A percentile compares a stretch with the other conserved stretches of the same genome.
Conservation (phyloP, 305 asterid species). For the Andrographis paniculata region DNA sequence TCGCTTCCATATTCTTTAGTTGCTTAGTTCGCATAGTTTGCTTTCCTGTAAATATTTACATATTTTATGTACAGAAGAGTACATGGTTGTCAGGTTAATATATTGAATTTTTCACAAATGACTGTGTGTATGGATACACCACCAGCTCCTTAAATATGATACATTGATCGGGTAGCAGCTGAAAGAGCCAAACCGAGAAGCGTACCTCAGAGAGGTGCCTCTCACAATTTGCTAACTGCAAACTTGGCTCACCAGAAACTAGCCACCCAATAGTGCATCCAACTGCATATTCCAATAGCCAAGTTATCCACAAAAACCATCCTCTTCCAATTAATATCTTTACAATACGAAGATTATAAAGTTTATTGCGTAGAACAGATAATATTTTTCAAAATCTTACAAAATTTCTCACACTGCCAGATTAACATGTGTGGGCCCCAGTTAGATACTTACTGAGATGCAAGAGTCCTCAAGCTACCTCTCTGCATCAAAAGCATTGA, state of each 20-base stretch:
- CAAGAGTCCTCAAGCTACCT: conserved; percentile 66
- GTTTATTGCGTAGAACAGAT: no score
- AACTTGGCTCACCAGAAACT: conserved; percentile 59
- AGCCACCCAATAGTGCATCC: conserved; percentile 57
- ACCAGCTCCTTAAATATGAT: no score
- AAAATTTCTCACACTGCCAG: conserved; percentile 37
- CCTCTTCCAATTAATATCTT: conserved; percentile 22
- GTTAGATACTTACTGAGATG: conserved; percentile 56
- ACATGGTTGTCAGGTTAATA: no score
- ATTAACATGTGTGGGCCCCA: conserved; percentile 47
- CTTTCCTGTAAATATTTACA: no score
- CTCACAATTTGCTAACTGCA: conserved; percentile 55
- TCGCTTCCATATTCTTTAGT: no score
- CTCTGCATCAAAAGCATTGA: conserved; percentile 94
- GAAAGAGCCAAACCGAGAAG: conserved; percentile 55
- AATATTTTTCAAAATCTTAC: conserved; percentile 33
- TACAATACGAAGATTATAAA: no score
- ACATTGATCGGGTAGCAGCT: conserved; percentile 32
- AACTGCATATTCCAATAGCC: conserved; percentile 69
- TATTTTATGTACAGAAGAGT: no score
- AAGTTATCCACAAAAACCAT: conserved; percentile 44
- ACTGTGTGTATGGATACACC: no score
- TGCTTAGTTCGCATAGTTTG: no score
- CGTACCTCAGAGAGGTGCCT: conserved; percentile 86
- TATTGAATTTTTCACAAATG: no score